Evolutionary conservation across 345 rosid genomes (phyloP).

Genomic region (Eucalyptus pauciflora): DNA sequence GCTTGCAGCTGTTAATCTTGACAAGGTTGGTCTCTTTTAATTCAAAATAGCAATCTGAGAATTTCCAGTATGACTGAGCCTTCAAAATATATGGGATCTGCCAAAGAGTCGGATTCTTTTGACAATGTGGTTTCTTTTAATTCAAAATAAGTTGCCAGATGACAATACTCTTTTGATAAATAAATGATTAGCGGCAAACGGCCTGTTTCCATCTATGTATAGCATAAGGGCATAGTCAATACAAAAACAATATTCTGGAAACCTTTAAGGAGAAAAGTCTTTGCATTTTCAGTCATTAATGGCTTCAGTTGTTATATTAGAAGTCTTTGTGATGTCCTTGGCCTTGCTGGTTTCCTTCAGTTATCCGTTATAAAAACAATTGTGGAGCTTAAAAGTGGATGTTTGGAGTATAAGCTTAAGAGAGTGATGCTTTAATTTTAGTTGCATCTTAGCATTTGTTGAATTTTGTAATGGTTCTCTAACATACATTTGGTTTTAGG

Average conservation of each 20-base stretch:
- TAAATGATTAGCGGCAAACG: not conserved
- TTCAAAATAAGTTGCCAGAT: not conserved
- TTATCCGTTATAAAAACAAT: not conserved
- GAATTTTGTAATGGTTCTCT: not conserved
- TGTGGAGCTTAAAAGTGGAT: not conserved
- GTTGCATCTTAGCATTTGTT: not conserved
- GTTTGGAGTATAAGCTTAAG: not conserved
- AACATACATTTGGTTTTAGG: conserved; percentile 24
- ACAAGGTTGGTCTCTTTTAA: too few species aligned
- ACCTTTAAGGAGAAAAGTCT: not conserved
- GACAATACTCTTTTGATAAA: not conserved
- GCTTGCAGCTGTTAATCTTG: too few species aligned
- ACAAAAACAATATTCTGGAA: not conserved
- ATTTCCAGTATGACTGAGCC: conserved; percentile 19
- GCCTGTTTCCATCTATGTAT: not conserved
- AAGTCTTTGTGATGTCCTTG: not conserved
- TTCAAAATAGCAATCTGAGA: conserved; percentile 7
- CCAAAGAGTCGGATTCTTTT: conserved; percentile 52
- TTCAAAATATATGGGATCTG: conserved; percentile 2
- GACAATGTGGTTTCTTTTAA: conserved; percentile 41
- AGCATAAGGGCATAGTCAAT: not conserved
- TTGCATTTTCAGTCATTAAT: not conserved
- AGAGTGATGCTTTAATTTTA: not conserved
- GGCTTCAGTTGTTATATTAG: not conserved
- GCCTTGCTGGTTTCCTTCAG: not conserved